Base-by-base conservation (phyloP, 176 grass and related monocot genomes). In the Oropetium thomaeum region DNA sequence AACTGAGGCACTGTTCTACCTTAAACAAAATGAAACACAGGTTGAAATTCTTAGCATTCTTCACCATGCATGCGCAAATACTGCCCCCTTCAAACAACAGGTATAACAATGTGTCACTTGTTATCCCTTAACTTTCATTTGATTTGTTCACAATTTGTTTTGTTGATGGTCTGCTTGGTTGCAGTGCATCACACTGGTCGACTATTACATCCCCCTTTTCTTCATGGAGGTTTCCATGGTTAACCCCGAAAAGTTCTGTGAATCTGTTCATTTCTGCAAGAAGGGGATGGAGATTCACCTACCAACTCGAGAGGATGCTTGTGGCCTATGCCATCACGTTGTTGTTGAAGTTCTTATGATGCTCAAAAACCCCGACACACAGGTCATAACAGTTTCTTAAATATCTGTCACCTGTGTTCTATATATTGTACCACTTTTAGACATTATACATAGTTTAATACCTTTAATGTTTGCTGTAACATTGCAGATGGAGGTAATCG, bases 131-230 rank as follows among this genome's bases (percentile, higher is more conserved):
- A 29, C 11, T 44, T 62, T 41, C 4, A 16, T 26, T 54, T 54
- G 31, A 30, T 58, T 35, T 65, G 28, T 29, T 10, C 1, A 15
- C 42, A 31, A 52, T 27, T 27, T 25, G n/a, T 57, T 54, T 22
- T 79, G 13, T 23, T 63, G 35, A 71, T 26, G 5, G n/a, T 63
- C 30, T 63, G 22, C 66, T 65, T 53, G 62, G 15, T 17, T 47
- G 19, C 87, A 93, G 90, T 93, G 90, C 81, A 81, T 93, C 58
- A 93, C 86, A n/a, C 57, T 93, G 84, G 87, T 93, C 14, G 87
- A 93, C 67, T 89, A 93, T 74, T 93, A 93, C 14, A 61, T 89
- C 27, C 81, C 87, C 7, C 43, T 81, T 78, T 81, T 93, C 75
- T 87, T 93, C 80, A 4, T 71, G 57, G 90, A 93, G 70, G 75